Base-by-base conservation (phyloP, 1,139 yeast genomes). In the Suhomyces coccinellae region DNA sequence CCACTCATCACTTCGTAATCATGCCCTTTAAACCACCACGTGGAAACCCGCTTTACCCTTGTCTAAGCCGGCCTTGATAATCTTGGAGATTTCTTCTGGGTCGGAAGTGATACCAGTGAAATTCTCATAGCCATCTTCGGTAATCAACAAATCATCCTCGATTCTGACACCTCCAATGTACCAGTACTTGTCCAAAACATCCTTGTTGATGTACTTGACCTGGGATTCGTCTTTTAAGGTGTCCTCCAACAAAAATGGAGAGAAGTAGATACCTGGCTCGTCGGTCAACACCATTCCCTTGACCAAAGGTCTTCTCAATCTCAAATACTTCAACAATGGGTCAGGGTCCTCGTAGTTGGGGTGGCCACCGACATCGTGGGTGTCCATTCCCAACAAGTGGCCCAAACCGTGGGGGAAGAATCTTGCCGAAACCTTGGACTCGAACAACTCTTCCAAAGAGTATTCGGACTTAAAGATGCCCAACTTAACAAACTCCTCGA, bases 391-490 rank as follows among this genome's bases (percentile, higher is more conserved):
- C 42, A 93, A 69, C 59, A 89, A 72, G 61, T 93, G 99, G 11
- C 99, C 99, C 51, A 93, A 71, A 0, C 99, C 99, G 60, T 93
- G 99, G 2, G 98, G 98, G 66, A 84, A 88, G 67, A 93, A 93
- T 22, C 86, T 79, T 12, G 83, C 86, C 6, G 95, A 82, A 8
- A 85, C 81, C 49, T 83, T 78, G 38, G 95, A 78, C 3, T 79
- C 75, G 48, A 80, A 82, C 41, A 91, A 80, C 52, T 89, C 93
- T 13, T 85, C 80, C 13, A 66, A 79, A 3, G 83, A 63, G 47
- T 72, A 80, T 46, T 83, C 84, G 12, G 67, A 60, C 50, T 78
- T 79, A 71, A 93, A 89, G 42, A 93, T 80, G 1, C 97, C 97
- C 40, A 91, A 70, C 52, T 79, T 68, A 47, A 86, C 64, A 58